Evolutionary conservation across 2,329 filamentous ascomycete species (phyloP).

Genomic region (Didymella keratinophila): DNA sequence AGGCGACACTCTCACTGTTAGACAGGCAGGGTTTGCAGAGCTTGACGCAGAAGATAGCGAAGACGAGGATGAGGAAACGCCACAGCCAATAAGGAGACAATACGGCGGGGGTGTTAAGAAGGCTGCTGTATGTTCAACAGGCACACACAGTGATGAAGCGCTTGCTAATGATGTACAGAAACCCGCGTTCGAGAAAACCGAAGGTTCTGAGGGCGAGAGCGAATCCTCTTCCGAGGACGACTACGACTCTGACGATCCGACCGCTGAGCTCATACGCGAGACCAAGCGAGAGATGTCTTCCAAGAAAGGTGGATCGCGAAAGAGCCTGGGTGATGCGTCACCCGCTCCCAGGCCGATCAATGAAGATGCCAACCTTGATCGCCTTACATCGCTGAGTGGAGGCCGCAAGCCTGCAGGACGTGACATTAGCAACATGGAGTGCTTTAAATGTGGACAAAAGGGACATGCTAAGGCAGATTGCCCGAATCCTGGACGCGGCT

Average conservation of each 20-base stretch:
- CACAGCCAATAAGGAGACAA: constrained; percentile 52
- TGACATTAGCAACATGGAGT: constrained; percentile 55
- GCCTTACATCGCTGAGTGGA: constrained; percentile 64
- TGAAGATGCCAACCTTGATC: constrained; percentile 69
- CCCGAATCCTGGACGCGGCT: constrained; percentile 49
- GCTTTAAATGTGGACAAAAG: constrained; percentile 67
- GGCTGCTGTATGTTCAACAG: constrained; percentile 29
- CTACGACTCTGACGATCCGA: constrained; percentile 54
- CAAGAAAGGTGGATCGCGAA: constrained; percentile 53
- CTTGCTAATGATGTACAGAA: constrained; percentile 33
- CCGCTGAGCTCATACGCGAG: constrained; percentile 56
- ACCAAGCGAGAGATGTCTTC: constrained; percentile 56
- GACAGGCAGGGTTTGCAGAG: constrained; percentile 67
- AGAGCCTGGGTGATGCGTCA: constrained; percentile 55
- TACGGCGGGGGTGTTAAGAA: constrained; percentile 60
- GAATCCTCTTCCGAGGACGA: constrained; percentile 48
- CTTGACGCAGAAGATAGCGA: constrained; percentile 55
- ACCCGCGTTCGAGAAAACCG: constrained; percentile 29
- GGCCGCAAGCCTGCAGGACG: constrained; percentile 40
- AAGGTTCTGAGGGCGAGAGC: constrained; percentile 36
- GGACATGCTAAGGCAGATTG: constrained; percentile 69
- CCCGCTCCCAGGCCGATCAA: constrained; percentile 68
- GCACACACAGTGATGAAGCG: constrained; percentile 2
- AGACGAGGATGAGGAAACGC: constrained; percentile 45
- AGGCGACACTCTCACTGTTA: constrained; percentile 57